These are phyloP conservation scores for Hanseniaspora opuntiae DNA, from an alignment of 805 yeast genomes.

Conservation along the genomic window DNA sequence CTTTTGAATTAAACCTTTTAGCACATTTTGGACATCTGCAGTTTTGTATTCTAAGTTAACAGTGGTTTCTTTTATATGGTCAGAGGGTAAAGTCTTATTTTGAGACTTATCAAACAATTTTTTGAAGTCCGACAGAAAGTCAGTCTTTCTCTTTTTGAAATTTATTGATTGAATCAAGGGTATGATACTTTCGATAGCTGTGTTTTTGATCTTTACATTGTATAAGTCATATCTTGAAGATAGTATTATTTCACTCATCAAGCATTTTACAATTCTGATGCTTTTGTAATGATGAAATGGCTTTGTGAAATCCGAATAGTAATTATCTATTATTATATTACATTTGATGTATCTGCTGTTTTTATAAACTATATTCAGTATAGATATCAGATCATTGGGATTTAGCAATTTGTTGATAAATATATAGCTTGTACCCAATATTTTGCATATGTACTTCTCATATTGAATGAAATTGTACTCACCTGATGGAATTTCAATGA, in stretches of 20 bases:
- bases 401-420: neutral
- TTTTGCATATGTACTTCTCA: neutral
- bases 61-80: neutral
- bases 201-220: neutral
- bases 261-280: neutral
- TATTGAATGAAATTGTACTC: neutral
- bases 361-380: neutral
- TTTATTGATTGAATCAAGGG: neutral
- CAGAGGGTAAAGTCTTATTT: neutral
- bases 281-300: neutral
- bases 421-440: neutral
- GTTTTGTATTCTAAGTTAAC: neutral
- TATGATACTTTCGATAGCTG: neutral
- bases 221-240: neutral
- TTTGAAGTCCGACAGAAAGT: neutral
- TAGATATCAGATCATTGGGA: neutral
- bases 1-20: constrained; percentile 27
- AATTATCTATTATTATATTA: neutral
- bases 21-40: constrained; percentile 12
- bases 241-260: constrained; percentile 4
- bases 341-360: neutral
- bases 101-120: neutral
- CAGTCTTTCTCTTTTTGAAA: neutral
- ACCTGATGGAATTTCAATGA: neutral
- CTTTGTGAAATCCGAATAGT: constrained; percentile 1